A percentile compares a stretch with the other conserved stretches of the same genome.
These are phyloP conservation scores for Salicornia ramosissima DNA, from an alignment of 148 eudicot species.

Conservation along the genomic window DNA sequence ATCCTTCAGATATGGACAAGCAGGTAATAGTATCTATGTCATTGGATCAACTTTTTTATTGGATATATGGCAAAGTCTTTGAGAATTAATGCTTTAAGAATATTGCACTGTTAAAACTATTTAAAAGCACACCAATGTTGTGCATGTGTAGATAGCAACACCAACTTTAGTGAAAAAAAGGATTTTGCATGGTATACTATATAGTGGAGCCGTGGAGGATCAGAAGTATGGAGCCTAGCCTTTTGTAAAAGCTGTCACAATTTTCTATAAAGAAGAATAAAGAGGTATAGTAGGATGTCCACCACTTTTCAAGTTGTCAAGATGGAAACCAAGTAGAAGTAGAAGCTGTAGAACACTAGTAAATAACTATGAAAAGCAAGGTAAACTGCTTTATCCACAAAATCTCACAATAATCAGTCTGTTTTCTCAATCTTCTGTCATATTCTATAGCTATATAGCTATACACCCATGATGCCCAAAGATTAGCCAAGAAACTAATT, in stretches of 20 bases:
- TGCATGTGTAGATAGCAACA: neutral
- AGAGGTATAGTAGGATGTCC: neutral
- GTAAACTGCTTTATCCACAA: neutral
- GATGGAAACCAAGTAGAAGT: neutral
- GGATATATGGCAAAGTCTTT: neutral
- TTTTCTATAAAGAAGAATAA: neutral
- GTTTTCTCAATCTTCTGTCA: neutral
- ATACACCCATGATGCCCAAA: neutral
- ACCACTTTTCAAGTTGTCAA: neutral
- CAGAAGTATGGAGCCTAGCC: neutral
- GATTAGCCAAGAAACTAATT: neutral
- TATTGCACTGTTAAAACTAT: neutral
- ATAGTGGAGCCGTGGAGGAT: neutral
- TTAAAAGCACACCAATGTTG: neutral
- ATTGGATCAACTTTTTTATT: neutral
- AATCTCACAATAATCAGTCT: neutral
- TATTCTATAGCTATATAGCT: neutral
- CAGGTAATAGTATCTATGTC: slow-evolving; percentile 37
- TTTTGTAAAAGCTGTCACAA: neutral
- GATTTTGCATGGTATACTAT: neutral
- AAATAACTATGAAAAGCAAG: neutral
- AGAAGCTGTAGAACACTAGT: neutral
- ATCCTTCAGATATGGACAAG: slow-evolving; percentile 94
- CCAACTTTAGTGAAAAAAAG: neutral
- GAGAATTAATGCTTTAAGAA: neutral